Evolutionary conservation across 73 alveolate genomes (phyloP), one percentile per base, ranked within the genome.

Genomic region (Paramecium sexaurelia): DNA sequence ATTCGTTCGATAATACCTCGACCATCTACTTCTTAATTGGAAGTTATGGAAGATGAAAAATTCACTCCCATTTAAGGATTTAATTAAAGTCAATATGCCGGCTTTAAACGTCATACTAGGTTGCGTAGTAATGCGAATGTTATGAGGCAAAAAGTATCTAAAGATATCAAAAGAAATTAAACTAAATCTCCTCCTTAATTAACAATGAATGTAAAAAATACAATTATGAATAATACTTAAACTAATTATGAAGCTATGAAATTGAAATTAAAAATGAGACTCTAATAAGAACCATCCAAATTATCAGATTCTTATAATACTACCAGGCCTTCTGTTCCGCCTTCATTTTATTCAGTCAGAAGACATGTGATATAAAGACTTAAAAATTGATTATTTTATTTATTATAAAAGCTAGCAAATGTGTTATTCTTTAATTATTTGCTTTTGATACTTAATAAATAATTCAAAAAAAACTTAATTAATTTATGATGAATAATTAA

Each of bases 291-390:
- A 19, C 55, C 43, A 40, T 24, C 22, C 13, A 45, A 41, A 40
- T 39, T 41, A 22, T 24, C 32, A 1, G 75, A 39, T 6, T 43
- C 68, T 11, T 43, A 71, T 27, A 35, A 29, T 29, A 29, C 47
- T 15, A 61, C 41, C 8, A 61, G 83, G 17, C 61, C 90, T 24
- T 2, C 26, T 41, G 55, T 78, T 10, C 90, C 90, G 1, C 32
- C 90, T 78, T 78, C 90, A 10, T 78, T 78, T 43, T 78, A 78
- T 78, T 41, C 75, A 17, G 90, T 78, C 17, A 78, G 55, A 40
- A 78, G 55, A 45, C 36, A 78, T 43, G 1, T 71, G 56, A 71
- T 71, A n/a, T 7, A 33, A 11, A 71, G 61, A 33, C 47, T 0
- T 22, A 61, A 61, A 24, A 61, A 8, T 61, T 61, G 83, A 61